A percentile compares a stretch with the other conserved stretches of the same genome.
phyloP scores from a whole-genome alignment of 805 yeast genomes.

The Saturnispora besseyi region DNA sequence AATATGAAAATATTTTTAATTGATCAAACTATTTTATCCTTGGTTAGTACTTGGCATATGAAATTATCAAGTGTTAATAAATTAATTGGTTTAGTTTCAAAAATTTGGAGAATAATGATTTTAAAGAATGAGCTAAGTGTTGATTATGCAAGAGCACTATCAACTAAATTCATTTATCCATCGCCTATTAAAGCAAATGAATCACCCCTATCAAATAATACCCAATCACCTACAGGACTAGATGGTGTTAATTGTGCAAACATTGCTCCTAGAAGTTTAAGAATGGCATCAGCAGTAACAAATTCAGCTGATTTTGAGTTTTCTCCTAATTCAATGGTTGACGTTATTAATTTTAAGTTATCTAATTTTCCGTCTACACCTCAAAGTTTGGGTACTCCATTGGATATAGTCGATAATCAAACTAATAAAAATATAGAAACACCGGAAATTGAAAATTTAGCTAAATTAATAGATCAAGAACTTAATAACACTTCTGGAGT shows the following conservation, averaged over 20 bases:
- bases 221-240: background rate
- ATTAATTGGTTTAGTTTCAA: slow-evolving; percentile 16
- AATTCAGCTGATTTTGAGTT: background rate
- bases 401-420: background rate
- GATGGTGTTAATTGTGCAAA: slow-evolving; percentile 16
- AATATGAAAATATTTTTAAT: slow-evolving; percentile 25
- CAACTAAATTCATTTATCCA: slow-evolving; percentile 9
- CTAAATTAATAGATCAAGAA: slow-evolving; percentile 10
- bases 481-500: slow-evolving; percentile 1
- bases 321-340: slow-evolving; percentile 1
- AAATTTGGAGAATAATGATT: slow-evolving; percentile 20
- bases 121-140: slow-evolving; percentile 14
- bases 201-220: background rate
- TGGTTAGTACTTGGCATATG: slow-evolving; percentile 19
- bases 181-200: slow-evolving; percentile 4
- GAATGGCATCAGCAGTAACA: slow-evolving; percentile 10
- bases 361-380: background rate
- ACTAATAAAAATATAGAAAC: background rate
- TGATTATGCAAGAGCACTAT: slow-evolving; percentile 6
- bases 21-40: slow-evolving; percentile 15
- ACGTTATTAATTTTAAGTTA: background rate
- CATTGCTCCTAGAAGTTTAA: slow-evolving; percentile 19
- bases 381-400: background rate
- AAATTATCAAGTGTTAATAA: slow-evolving; percentile 20
- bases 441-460: slow-evolving; percentile 6